A percentile compares a stretch with the other conserved stretches of the same genome.
phyloP scores from a whole-genome alignment of 495 filamentous ascomycete species.

The Aspergillus panamensis region DNA sequence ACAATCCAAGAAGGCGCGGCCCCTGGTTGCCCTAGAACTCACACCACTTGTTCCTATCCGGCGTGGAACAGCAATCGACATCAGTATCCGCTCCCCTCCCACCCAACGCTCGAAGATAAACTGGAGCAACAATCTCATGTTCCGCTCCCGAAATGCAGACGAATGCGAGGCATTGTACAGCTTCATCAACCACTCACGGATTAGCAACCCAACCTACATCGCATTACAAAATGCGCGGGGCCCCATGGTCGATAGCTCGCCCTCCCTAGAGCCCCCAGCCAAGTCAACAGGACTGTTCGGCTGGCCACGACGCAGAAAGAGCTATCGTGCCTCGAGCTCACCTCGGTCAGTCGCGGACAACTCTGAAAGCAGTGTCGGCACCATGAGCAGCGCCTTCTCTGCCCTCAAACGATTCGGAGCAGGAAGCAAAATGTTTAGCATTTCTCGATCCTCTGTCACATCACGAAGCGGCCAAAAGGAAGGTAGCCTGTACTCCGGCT shows the following conservation, averaged over 20 bases:
- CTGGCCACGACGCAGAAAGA: constrained; percentile 48
- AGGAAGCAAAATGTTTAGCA: constrained; percentile 68
- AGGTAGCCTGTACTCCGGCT: constrained; percentile 59
- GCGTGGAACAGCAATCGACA: constrained; percentile 85
- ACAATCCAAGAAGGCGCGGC: constrained; percentile 44
- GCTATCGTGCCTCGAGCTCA: constrained; percentile 56
- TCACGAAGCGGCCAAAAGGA: constrained; percentile 53
- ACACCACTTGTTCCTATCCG: constrained; percentile 86
- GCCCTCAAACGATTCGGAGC: constrained; percentile 69
- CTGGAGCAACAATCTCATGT: constrained; percentile 75
- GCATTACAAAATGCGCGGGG: constrained; percentile 70
- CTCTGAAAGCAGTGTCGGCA: constrained; percentile 56
- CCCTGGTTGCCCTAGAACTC: constrained; percentile 75
- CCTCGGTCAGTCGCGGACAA: constrained; percentile 51
- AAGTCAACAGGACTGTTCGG: constrained; percentile 43
- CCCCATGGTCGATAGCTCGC: constrained; percentile 31
- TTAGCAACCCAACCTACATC: constrained; percentile 86
- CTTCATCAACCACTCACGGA: constrained; percentile 75
- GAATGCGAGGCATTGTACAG: constrained; percentile 81
- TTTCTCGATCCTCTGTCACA: constrained; percentile 60
- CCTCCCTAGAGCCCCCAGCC: constrained; percentile 29
- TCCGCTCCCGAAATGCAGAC: constrained; percentile 71
- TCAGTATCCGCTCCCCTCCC: constrained; percentile 83
- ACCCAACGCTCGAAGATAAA: constrained; percentile 66
- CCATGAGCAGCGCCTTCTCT: constrained; percentile 62